phyloP scores from a whole-genome alignment of 306 rosid genomes.

The Glycine latifolia region DNA sequence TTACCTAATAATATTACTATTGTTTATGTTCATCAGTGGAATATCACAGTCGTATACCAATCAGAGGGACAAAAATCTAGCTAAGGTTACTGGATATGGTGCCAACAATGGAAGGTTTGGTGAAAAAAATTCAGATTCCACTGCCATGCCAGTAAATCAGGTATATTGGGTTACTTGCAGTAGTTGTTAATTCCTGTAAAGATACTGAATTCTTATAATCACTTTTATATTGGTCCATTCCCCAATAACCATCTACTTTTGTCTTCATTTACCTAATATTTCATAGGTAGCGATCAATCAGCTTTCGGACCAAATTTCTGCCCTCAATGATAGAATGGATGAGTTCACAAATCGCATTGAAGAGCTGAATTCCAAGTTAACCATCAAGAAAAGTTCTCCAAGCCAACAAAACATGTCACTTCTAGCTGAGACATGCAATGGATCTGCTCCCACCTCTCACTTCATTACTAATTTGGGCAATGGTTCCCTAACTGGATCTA shows the following conservation, averaged over 20 bases:
- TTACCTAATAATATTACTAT: constrained; percentile 18
- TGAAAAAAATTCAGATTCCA: constrained; percentile 69
- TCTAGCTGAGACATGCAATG: constrained; percentile 86
- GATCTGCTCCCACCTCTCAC: constrained; percentile 82
- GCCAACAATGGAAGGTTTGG: constrained; percentile 63
- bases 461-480: constrained; percentile 74
- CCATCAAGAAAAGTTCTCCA: constrained; percentile 59
- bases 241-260: background rate
- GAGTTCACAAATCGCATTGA: constrained; percentile 87
- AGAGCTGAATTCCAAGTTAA: constrained; percentile 83
- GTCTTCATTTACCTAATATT: constrained; percentile 34
- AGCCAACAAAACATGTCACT: constrained; percentile 81
- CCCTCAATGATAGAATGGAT: constrained; percentile 94
- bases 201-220: constrained; percentile 30
- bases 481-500: constrained; percentile 71
- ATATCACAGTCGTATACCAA: constrained; percentile 84
- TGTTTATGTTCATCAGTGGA: constrained; percentile 66
- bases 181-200: constrained; percentile 18
- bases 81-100: constrained; percentile 63
- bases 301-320: constrained; percentile 90
- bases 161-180: constrained; percentile 47
- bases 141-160: constrained; percentile 62
- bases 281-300: constrained; percentile 69
- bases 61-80: constrained; percentile 78
- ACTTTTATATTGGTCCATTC: constrained; percentile 22